Evolutionary conservation across 2,329 filamentous ascomycete genomes (phyloP).

Genomic region (Pestalotiopsis sp.): DNA sequence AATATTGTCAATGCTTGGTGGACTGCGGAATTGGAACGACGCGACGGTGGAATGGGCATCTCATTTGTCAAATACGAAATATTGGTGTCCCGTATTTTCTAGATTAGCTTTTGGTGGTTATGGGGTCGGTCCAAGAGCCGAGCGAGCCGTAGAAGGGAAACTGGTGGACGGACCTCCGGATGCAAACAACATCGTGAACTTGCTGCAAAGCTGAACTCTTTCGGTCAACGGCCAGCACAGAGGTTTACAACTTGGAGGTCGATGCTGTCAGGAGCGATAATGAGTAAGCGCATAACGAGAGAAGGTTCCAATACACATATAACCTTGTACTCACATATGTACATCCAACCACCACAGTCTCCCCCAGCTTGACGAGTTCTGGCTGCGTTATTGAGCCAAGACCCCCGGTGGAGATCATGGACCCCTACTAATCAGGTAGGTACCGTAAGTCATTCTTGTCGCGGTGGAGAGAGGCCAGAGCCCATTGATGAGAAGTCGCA

Average conservation of each 20-base stretch:
- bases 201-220: background rate
- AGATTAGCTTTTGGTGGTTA: background rate
- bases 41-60: background rate
- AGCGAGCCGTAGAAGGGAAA: background rate
- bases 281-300: no score
- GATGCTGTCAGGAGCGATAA: no score
- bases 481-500: background rate
- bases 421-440: background rate
- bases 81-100: background rate
- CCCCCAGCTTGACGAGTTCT: background rate
- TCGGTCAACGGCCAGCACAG: background rate
- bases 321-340: background rate
- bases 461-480: background rate
- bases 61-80: background rate
- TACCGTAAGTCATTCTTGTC: background rate
- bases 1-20: background rate
- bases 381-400: background rate
- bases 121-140: background rate
- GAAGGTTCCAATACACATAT: no score
- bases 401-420: background rate
- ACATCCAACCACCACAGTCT: background rate
- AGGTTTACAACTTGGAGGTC: no score
- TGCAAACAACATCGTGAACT: background rate
- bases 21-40: background rate
- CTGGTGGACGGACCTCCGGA: background rate